Evolutionary conservation across 176 grass and related monocot species (phyloP).

Genomic region (Eragrostis nindensis): DNA sequence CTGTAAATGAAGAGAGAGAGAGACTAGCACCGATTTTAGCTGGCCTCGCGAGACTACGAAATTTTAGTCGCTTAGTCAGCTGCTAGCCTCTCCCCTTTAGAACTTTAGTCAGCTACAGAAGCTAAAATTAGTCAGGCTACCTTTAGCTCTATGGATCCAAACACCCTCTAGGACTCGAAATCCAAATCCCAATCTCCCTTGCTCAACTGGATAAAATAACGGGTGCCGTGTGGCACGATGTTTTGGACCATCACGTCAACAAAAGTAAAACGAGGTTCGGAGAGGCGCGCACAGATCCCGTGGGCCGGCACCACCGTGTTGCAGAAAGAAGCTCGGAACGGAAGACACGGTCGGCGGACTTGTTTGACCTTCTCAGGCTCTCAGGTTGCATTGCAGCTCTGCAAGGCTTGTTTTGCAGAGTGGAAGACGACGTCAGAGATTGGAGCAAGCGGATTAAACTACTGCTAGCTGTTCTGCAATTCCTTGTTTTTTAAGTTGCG

Average conservation of each 20-base stretch:
- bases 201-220: not conserved
- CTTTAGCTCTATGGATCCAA: no score
- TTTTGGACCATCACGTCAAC: not conserved
- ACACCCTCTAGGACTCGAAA: not conserved
- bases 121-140: no score
- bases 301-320: not conserved
- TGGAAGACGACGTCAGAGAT: not conserved
- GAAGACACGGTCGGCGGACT: not conserved
- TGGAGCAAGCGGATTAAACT: not conserved
- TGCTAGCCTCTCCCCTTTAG: no score
- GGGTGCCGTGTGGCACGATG: not conserved
- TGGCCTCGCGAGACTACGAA: no score
- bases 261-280: not conserved
- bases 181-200: not conserved
- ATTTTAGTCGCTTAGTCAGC: no score
- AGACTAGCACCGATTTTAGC: no score
- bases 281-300: not conserved
- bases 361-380: not conserved
- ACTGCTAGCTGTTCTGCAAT: not conserved
- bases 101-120: no score
- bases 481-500: no score
- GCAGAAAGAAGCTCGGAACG: not conserved
- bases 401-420: not conserved
- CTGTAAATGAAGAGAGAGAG: no score
- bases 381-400: not conserved